Evolutionary conservation across 768 basidiomycete genomes (phyloP).

Genomic region (Amylocystis lapponica): DNA sequence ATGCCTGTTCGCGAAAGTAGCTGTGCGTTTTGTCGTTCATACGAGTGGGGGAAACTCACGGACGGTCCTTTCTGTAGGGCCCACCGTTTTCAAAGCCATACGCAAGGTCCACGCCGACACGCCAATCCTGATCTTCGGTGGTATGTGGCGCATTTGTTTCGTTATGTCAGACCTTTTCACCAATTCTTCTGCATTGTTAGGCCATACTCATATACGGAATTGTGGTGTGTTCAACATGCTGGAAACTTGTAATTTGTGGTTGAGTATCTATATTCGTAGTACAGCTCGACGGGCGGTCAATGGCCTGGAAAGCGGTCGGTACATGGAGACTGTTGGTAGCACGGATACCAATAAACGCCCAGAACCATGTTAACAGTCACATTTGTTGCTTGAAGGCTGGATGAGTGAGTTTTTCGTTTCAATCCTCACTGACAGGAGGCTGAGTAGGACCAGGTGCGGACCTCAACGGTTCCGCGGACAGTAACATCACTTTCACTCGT

Average conservation of each 20-base stretch:
- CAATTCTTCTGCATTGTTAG: no score
- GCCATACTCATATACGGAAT: slow-evolving; percentile 77
- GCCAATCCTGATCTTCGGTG: slow-evolving; percentile 82
- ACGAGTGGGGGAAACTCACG: no score
- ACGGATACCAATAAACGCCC: no score
- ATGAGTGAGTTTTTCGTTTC: slow-evolving; percentile 48
- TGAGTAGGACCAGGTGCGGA: slow-evolving; percentile 40
- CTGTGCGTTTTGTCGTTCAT: no score
- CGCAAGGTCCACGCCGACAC: slow-evolving; percentile 64
- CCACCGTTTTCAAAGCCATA: slow-evolving; percentile 65
- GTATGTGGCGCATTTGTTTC: slow-evolving; percentile 27
- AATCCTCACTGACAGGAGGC: background rate
- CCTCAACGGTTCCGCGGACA: slow-evolving; percentile 33
- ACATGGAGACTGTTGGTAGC: slow-evolving; percentile 94
- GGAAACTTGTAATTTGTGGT: no score
- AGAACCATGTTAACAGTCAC: no score
- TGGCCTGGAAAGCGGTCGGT: slow-evolving; percentile 82
- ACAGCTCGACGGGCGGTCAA: slow-evolving; percentile 71
- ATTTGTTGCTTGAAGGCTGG: no score
- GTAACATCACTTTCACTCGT: slow-evolving; percentile 57
- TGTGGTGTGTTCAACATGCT: slow-evolving; percentile 45
- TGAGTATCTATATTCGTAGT: slow-evolving; percentile 27
- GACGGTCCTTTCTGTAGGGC: slow-evolving; percentile 51
- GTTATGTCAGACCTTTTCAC: background rate
- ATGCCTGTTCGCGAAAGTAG: slow-evolving; percentile 75